phyloP scores from a whole-genome alignment of 495 filamentous ascomycete species.

The Penicillium cinerascens region DNA sequence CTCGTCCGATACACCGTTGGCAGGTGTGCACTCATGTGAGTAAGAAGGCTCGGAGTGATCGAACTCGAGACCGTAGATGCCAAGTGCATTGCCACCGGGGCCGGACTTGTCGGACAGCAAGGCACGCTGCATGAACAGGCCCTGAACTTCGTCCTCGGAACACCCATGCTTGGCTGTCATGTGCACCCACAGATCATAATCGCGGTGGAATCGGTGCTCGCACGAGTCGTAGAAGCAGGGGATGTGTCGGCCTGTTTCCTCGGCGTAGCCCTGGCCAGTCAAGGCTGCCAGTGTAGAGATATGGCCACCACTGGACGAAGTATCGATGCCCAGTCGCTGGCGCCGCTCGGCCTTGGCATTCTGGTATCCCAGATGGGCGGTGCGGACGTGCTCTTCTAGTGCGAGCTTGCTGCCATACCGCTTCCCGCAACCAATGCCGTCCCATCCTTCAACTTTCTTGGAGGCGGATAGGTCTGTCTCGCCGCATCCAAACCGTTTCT shows the following conservation, averaged over 20 bases:
- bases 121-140: slow-evolving; percentile 42
- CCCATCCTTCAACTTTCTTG: slow-evolving; percentile 61
- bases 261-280: slow-evolving; percentile 56
- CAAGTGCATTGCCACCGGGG: slow-evolving; percentile 30
- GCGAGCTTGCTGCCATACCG: slow-evolving; percentile 66
- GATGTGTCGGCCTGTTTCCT: slow-evolving; percentile 51
- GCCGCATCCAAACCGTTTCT: slow-evolving; percentile 69
- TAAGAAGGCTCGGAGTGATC: slow-evolving; percentile 23
- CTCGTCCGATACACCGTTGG: neutral
- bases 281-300: slow-evolving; percentile 46
- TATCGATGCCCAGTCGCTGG: slow-evolving; percentile 33
- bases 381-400: slow-evolving; percentile 78
- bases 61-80: slow-evolving; percentile 45
- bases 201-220: slow-evolving; percentile 57
- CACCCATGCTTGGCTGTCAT: slow-evolving; percentile 52
- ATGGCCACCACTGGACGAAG: slow-evolving; percentile 4
- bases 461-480: slow-evolving; percentile 54
- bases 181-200: slow-evolving; percentile 67
- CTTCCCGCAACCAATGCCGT: slow-evolving; percentile 64
- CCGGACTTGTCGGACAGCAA: slow-evolving; percentile 31
- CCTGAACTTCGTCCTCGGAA: slow-evolving; percentile 48
- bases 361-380: slow-evolving; percentile 61
- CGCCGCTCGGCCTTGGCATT: slow-evolving; percentile 44
- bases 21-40: slow-evolving; percentile 16
- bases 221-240: slow-evolving; percentile 55